Base-by-base conservation (phyloP, 139 green algal genomes). In the Mychonastes homosphaera region DNA sequence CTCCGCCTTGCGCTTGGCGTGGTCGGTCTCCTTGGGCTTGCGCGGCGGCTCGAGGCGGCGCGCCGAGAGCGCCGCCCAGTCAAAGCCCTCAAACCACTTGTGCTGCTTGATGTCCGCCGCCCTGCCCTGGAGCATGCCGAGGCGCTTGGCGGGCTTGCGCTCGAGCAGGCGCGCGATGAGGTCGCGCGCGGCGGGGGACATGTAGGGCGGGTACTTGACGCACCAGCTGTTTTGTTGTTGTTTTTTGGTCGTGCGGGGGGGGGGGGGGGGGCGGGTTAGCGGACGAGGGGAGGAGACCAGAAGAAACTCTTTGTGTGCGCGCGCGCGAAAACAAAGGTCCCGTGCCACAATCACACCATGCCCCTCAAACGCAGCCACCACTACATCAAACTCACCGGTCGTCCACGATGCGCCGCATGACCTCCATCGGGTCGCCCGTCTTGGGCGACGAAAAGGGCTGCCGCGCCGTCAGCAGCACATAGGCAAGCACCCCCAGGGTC, bases 381-480 rank as follows among this genome's bases (percentile, higher is more conserved):
- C n/a, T n/a, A n/a, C n/a, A n/a, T n/a, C n/a, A n/a, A n/a, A n/a
- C n/a, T n/a, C n/a, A n/a, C n/a, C 65, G 62, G 26, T 83, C 79
- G 64, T 96, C 84, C 48, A 96, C 87, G 44, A 96, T 98, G 64
- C 91, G 81, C 19, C 84, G 74, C 90, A 98, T 96, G 28, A 98
- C 82, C 71, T 83, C 75, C 75, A 83, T 83, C 40, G 75, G 75
- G 65, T 83, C 62, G 23, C 43, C 76, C 0, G 83, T 91, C 67
- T 85, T 88, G 47, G 90, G 86, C 26, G 67, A 82, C 46, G 62
- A 84, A 76, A 98, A 98, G 21, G 91, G 91, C 74, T 97, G 91
- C 10, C 84, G 72, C n/a, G 88, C 91, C 9, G 87, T 95, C 21
- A 98, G 79, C 77, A 98, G 73, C 56, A 97, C 90, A 55, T 96